A percentile compares a stretch with the other conserved stretches of the same genome.
Conservation (phyloP, 1,284 basidiomycete genomes). For the Cystobasidium sp. region DNA sequence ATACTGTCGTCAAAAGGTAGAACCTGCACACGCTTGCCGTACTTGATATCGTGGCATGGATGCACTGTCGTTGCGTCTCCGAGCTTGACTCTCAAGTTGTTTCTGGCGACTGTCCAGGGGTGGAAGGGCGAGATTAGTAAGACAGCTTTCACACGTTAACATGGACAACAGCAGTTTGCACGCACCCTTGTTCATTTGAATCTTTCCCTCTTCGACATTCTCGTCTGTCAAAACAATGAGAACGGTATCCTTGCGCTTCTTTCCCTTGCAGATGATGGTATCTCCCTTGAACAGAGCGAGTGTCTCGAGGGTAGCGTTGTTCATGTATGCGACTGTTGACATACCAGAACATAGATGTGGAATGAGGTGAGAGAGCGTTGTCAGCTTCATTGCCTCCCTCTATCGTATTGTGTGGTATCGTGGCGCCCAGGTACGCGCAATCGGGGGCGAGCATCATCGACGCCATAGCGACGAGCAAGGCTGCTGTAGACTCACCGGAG, state of each 20-base stretch:
- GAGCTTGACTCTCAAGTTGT: constrained; percentile 96
- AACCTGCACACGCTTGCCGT: constrained; percentile 96
- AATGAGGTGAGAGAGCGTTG: not conserved
- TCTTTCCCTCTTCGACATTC: constrained; percentile 95
- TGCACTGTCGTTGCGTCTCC: constrained; percentile 95
- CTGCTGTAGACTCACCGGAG: constrained; percentile 64
- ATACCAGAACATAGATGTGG: not conserved
- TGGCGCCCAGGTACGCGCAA: constrained; percentile 26
- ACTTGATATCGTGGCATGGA: constrained; percentile 97
- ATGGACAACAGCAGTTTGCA: not conserved
- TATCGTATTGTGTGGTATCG: not conserved
- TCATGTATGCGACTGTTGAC: constrained; percentile 80
- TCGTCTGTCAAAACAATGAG: constrained; percentile 94
- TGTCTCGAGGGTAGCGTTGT: constrained; percentile 94
- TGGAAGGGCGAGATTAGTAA: constrained; percentile 4
- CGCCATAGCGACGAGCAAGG: constrained; percentile 2
- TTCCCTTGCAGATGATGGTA: constrained; percentile 77
- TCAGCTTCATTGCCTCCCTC: not conserved
- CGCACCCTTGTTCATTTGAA: constrained; percentile 90
- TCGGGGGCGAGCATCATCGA: constrained; percentile 6
- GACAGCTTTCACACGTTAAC: not conserved
- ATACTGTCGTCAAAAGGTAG: constrained; percentile 98
- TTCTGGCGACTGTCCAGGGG: constrained; percentile 75
- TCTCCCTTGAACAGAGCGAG: constrained; percentile 94
- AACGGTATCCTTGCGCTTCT: constrained; percentile 62